Base-by-base conservation (phyloP, 176 grass and related monocot species). In the Poa pratensis region DNA sequence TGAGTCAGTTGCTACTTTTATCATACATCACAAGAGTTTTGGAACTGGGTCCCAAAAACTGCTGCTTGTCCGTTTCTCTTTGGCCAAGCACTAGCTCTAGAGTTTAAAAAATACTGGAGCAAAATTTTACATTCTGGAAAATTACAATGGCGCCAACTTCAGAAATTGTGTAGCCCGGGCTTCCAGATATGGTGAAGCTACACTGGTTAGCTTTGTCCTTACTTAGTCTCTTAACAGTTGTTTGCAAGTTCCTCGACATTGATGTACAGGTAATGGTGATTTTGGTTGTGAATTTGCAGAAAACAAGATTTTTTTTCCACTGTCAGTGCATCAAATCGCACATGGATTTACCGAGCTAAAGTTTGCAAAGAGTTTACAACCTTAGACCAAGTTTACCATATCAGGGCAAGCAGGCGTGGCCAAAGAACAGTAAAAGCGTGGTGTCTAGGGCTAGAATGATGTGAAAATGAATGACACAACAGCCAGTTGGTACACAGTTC, bases 391-490 rank as follows among this genome's bases (percentile, higher is more conserved):
- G 23, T 19, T 48, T 14, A 48, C 69, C 23, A 10, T 23, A 65
- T 69, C 11, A 6, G 61, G 48, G 26, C 49, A 69, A 37, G 40
- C 74, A 45, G 14, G 5, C 11, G 9, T 17, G 46, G 6, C 7
- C 55, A 3, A 18, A 48, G 75, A 27, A 17, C 34, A 46, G 37
- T 26, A 82, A 66, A 73, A 73, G 54, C 34, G 53, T 35, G 18
- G 13, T 46, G 58, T 48, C 88, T 86, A 82, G 27, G 34, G 15
- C 79, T 39, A 74, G 19, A 79, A 83, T 49, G 87, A 60, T 60
- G 79, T 67, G 45, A 46, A 74, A 74, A 17, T 50, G 48, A 34
- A 53, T 58, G 87, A 80, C 76, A 57, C 80, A 58, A 78, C 55
- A 67, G 66, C 27, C 65, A 60, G 80, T 83, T 16, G 80, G 65